Evolutionary conservation across 768 basidiomycete genomes (phyloP).

Genomic region (Agaricus subrufescens): DNA sequence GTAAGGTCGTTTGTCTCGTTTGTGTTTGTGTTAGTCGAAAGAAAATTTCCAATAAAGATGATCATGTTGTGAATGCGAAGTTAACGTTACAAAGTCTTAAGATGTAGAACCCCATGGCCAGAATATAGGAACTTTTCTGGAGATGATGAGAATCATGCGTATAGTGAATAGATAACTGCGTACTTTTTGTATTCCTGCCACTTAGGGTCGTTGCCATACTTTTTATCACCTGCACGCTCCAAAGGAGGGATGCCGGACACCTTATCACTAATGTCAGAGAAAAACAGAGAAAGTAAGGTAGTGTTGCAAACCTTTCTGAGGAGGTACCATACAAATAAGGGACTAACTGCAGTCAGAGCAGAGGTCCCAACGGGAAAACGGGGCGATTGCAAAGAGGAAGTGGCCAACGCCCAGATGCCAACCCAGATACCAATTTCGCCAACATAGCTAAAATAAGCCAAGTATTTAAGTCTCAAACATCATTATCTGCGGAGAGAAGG

Average conservation of each 20-base stretch:
- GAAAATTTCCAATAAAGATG: background rate
- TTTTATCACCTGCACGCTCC: slow-evolving; percentile 53
- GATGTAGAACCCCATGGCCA: slow-evolving; percentile 37
- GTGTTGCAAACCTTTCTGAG: slow-evolving; percentile 31
- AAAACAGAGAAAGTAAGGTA: background rate
- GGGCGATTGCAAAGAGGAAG: slow-evolving; percentile 38
- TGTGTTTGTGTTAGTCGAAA: background rate
- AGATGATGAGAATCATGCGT: background rate
- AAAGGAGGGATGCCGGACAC: slow-evolving; percentile 69
- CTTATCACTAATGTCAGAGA: slow-evolving; percentile 20
- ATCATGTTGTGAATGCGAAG: background rate
- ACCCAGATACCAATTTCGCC: slow-evolving; percentile 70
- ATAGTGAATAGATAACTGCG: slow-evolving; percentile 8
- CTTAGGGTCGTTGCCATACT: slow-evolving; percentile 46
- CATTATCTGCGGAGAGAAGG: background rate
- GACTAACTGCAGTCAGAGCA: slow-evolving; percentile 48
- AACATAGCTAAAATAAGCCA: slow-evolving; percentile 45
- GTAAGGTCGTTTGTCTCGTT: background rate
- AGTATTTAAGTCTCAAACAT: background rate
- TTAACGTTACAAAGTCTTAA: background rate
- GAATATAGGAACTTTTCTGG: slow-evolving; percentile 33
- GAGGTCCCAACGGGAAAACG: slow-evolving; percentile 41
- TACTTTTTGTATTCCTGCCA: slow-evolving; percentile 60
- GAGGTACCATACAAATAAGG: slow-evolving; percentile 61
- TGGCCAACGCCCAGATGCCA: slow-evolving; percentile 58